Evolutionary conservation across 2,329 filamentous ascomycete species (phyloP), one percentile per base, ranked within the genome.

Genomic region (Sporothrix brunneoviolacea): DNA sequence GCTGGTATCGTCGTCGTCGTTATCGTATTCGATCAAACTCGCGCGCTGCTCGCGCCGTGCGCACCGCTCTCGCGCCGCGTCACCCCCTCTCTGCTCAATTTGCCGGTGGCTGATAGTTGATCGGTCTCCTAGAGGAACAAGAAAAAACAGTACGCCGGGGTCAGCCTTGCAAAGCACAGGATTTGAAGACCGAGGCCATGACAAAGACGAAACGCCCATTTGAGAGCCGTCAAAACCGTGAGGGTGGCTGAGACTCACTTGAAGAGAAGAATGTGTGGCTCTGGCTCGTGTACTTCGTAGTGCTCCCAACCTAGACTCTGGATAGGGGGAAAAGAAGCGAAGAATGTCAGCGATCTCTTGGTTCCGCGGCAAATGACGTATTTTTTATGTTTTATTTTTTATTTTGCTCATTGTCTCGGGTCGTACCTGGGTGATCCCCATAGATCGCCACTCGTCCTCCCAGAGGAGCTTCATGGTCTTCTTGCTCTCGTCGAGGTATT

Each of bases 251-350:
- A 36, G 35, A 75, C 87, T 68, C 73, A 96, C 91, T 98, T 98
- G 80, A 98, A 98, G 28, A 98, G 80, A 50, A 98, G 79, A 63
- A 98, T 98, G 68, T 98, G 93, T 58, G 93, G 93, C 72, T 98
- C 93, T 38, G 93, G 93, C 69, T 97, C 93, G 68, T 98, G 93
- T 49, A 98, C 93, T 70, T 98, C 93, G 67, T 98, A 98, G 69
- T 98, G 93, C 68, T 97, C 91, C 93, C 93, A 98, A 52, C 93
- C 93, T 62, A 98, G 75, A 74, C 91, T 97, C 91, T 97, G 65
- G 44, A 39, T 6, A 28, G 6, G 24, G 24, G 24, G n/a, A 12
- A 19, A 21, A 15, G n/a, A 38, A 28, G 19, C n/a, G n/a, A n/a
- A n/a, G n/a, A n/a, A n/a, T n/a, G n/a, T n/a, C n/a, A n/a, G n/a